A percentile compares a stretch with the other conserved stretches of the same genome.
phyloP scores from a whole-genome alignment of 345 rosid genomes.

The Hibiscus mutabilis region DNA sequence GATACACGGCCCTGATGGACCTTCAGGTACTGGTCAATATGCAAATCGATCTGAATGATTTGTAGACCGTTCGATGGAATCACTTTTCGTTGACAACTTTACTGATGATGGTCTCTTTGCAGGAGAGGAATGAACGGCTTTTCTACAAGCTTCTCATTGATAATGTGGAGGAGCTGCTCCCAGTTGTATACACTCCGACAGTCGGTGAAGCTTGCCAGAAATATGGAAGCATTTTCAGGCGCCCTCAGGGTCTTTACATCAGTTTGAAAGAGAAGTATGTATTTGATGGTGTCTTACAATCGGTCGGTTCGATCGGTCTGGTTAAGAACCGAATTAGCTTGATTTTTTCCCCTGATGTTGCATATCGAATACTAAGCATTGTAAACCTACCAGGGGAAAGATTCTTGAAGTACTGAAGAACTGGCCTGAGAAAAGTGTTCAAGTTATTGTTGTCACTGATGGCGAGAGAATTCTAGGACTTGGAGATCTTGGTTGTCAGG shows the following conservation, averaged over 20 bases:
- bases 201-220: constrained; percentile 99
- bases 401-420: constrained; percentile 87
- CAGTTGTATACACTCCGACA: constrained; percentile 91
- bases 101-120: constrained; percentile 11
- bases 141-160: constrained; percentile 92
- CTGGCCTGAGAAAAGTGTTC: constrained; percentile 89
- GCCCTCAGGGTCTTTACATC: constrained; percentile 92
- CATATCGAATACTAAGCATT: constrained; percentile 11
- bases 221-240: constrained; percentile 88
- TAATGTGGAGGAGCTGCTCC: constrained; percentile 88
- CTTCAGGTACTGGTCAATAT: constrained; percentile 54
- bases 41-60: not conserved
- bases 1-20: constrained; percentile 92
- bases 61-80: no score
- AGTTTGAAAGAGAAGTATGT: constrained; percentile 90
- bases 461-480: constrained; percentile 96
- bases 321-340: not conserved
- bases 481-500: constrained; percentile 99
- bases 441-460: constrained; percentile 97
- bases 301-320: not conserved
- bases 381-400: constrained; percentile 51
- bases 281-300: not conserved
- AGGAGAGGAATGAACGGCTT: constrained; percentile 91
- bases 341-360: not conserved
- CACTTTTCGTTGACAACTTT: no score